A percentile compares a stretch with the other conserved stretches of the same genome.
Conservation (phyloP, 164 flowering plant species). For the Chimonanthus praecox region DNA sequence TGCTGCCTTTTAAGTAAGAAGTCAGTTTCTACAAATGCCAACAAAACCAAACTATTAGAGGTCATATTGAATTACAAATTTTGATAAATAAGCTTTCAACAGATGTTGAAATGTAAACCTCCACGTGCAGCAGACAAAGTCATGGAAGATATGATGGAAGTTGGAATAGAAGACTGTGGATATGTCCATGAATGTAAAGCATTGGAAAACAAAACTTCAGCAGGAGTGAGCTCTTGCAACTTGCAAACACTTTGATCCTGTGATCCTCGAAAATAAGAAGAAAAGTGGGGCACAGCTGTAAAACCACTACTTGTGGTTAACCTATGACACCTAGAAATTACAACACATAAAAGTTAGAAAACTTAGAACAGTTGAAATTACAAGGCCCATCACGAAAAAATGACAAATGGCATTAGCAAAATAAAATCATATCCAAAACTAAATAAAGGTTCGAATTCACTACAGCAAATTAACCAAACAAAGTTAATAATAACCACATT, state of each 20-base stretch:
- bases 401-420: neutral
- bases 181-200: slow-evolving; percentile 76
- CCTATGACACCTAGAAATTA: slow-evolving; percentile 62
- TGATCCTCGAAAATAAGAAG: slow-evolving; percentile 17
- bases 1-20: slow-evolving; percentile 63
- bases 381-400: neutral
- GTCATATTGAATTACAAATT: neutral
- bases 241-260: slow-evolving; percentile 16
- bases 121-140: slow-evolving; percentile 47
- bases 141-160: slow-evolving; percentile 64
- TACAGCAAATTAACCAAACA: neutral
- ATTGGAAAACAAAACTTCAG: slow-evolving; percentile 28
- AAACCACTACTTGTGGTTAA: slow-evolving; percentile 33
- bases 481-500: neutral
- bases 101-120: slow-evolving; percentile 39
- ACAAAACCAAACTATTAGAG: neutral
- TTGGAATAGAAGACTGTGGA: slow-evolving; percentile 78
- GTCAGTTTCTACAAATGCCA: slow-evolving; percentile 41
- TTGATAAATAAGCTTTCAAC: neutral
- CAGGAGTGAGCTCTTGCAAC: slow-evolving; percentile 16
- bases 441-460: neutral
- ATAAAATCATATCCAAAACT: neutral
- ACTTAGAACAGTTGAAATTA: neutral
- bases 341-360: neutral
- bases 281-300: slow-evolving; percentile 24